A percentile compares a stretch with the other conserved stretches of the same genome.
Evolutionary conservation across 495 filamentous ascomycete genomes (phyloP).

Genomic region (Daldinia childiae): DNA sequence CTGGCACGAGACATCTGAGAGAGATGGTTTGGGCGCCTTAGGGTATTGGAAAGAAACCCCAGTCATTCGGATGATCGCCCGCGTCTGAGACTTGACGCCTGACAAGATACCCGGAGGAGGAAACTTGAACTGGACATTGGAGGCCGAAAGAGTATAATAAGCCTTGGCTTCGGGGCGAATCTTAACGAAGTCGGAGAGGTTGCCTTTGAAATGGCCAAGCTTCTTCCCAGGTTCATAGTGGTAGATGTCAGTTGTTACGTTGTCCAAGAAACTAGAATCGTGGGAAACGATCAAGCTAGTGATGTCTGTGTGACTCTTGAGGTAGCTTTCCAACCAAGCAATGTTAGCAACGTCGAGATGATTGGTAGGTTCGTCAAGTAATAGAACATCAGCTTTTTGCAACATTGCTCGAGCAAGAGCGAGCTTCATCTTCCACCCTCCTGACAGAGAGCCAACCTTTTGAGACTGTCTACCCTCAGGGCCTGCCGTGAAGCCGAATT

Average conservation of each 20-base stretch:
- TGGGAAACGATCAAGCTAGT: constrained; percentile 97
- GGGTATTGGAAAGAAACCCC: constrained; percentile 93
- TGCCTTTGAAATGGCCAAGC: constrained; percentile 92
- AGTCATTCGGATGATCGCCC: constrained; percentile 94
- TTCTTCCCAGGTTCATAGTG: constrained; percentile 98
- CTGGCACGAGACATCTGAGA: constrained; percentile 85
- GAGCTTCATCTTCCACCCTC: constrained; percentile 99
- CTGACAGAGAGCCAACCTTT: constrained; percentile 93
- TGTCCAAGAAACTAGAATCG: constrained; percentile 97
- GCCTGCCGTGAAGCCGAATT: constrained; percentile 92
- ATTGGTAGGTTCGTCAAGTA: constrained; percentile 99
- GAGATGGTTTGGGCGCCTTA: constrained; percentile 80
- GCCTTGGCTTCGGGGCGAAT: constrained; percentile 95
- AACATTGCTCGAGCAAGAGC: constrained; percentile 97
- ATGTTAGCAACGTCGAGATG: constrained; percentile 97
- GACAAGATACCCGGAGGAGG: constrained; percentile 92
- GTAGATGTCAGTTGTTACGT: constrained; percentile 98
- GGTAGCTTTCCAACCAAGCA: constrained; percentile 93
- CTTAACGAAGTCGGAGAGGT: constrained; percentile 91
- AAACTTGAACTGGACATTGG: constrained; percentile 95
- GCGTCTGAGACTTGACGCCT: constrained; percentile 93
- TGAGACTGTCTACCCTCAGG: constrained; percentile 88
- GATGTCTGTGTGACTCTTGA: constrained; percentile 95
- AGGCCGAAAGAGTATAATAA: constrained; percentile 96
- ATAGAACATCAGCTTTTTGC: constrained; percentile 90